These are phyloP conservation scores for Moricandia moricandioides DNA, from an alignment of 345 rosid species.

Conservation along the genomic window DNA sequence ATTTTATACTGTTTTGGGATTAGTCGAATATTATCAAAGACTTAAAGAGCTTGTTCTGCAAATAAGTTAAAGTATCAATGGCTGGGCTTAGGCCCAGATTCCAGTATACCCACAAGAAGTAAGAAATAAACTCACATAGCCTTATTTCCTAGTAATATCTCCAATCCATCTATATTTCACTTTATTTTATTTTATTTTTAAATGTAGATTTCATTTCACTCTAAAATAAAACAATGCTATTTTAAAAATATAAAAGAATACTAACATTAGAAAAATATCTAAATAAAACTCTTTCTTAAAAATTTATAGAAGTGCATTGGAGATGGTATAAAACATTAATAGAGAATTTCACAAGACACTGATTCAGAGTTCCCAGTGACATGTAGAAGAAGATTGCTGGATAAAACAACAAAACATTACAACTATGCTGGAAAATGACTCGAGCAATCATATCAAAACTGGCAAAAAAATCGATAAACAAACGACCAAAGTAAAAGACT, in stretches of 20 bases:
- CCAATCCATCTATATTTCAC: not conserved
- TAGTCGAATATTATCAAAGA: not conserved
- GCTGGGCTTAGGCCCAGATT: not conserved
- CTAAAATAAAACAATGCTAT: too few species aligned
- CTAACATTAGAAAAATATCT: not conserved
- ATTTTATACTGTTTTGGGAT: not conserved
- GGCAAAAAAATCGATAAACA: not conserved
- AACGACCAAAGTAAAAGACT: not conserved
- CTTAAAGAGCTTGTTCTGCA: not conserved
- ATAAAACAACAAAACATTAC: conserved; percentile 3
- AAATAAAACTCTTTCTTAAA: not conserved
- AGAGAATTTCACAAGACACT: not conserved
- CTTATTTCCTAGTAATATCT: not conserved
- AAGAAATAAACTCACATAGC: not conserved
- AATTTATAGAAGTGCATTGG: not conserved
- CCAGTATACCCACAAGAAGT: not conserved
- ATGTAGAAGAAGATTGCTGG: not conserved
- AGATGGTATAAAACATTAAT: not conserved
- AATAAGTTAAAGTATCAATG: not conserved
- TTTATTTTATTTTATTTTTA: too few species aligned
- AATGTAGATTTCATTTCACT: not conserved
- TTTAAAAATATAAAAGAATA: too few species aligned
- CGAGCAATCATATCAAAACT: conserved; percentile 4
- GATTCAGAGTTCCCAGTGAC: not conserved
- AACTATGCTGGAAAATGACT: not conserved